Base-by-base conservation (phyloP, 768 basidiomycete genomes). In the Hemileccinum impolitum region DNA sequence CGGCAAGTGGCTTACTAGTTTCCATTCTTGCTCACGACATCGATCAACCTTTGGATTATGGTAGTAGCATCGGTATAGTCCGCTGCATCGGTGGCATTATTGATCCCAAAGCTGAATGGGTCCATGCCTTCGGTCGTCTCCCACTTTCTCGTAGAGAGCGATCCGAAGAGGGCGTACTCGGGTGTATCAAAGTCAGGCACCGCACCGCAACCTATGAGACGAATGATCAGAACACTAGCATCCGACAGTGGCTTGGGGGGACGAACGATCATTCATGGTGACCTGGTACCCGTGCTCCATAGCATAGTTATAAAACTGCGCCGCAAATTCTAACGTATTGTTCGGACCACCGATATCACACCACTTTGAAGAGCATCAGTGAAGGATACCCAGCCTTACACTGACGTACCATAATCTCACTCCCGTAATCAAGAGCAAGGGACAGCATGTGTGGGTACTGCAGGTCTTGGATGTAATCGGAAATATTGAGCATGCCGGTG, bases 21-120 rank as follows among this genome's bases (percentile, higher is more conserved):
- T 12, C 82, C 81, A 50, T 80, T 79, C 68, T 83, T 83, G 25
- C 79, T 78, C 17, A 76, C 80, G 51, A 83, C 75, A 51, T 82
- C 80, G 25, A 79, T 74, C 44, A 82, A 55, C 0, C 71, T 77
- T 43, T 75, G 77, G 3, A 82, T 62, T 39, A 81, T 77, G 12
- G 71, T 70, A 2, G 74, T 64, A 0, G 71, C 74, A 44, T 75
- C 75, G 67, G 76, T 81, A 56, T 80, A 82, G 46, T 75, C 54
- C 17, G 56, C 59, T 1, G 68, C 62, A 45, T 67, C 59, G 26
- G 78, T 79, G 10, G 68, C 71, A 3, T 66, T 63, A 53, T 78
- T 75, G 28, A 72, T 60, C 0, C 80, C 80, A 44, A 76, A 81
- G 47, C 74, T 77, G 43, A 57, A 70, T 0, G 79, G 78, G 53